Evolutionary conservation across 2,329 filamentous ascomycete species (phyloP), one percentile per base, ranked within the genome.

Genomic region (Sporothrix schenckii): DNA sequence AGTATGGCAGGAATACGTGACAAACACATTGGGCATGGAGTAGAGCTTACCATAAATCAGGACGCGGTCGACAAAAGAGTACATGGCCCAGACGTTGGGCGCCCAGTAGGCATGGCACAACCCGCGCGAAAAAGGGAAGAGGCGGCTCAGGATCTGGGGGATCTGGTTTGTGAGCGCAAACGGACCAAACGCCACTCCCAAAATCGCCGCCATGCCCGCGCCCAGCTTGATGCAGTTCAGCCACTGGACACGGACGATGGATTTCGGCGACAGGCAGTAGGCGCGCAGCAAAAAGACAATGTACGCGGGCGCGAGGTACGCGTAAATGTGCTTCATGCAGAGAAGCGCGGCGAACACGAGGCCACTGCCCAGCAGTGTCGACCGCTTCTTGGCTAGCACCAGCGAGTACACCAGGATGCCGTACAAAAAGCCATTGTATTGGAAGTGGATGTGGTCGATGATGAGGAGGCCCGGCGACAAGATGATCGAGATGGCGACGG

Each of bases 81-180:
- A 99, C 78, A 98, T 87, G 0, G 95, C 94, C 95, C 95, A 99
- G 1, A 97, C 83, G 75, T 99, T 99, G 0, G 95, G 94, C 14
- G 95, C 95, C 95, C 95, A 99, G 79, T 99, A 99, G 0, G 95
- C 95, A 82, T 99, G 95, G 78, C 94, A 98, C 4, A 99, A 83
- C 0, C 95, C 95, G 72, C 95, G 86, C 0, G 93, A 93, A 79
- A 99, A 99, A 0, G 95, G 95, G 76, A 99, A 99, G 10, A 99
- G 83, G 49, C 95, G 87, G 77, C 89, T 90, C 72, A 95, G 80
- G 27, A 99, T 84, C 81, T 98, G 95, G 14, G 90, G 87, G 19
- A 97, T 87, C 80, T 98, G 95, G 10, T 87, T 88, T 87, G 90
- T 91, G 71, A 89, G 84, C 4, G 86, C 89, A 80, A 98, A 99